Conservation (phyloP, 495 filamentous ascomycete species). For the Glarea lozoyensis region DNA sequence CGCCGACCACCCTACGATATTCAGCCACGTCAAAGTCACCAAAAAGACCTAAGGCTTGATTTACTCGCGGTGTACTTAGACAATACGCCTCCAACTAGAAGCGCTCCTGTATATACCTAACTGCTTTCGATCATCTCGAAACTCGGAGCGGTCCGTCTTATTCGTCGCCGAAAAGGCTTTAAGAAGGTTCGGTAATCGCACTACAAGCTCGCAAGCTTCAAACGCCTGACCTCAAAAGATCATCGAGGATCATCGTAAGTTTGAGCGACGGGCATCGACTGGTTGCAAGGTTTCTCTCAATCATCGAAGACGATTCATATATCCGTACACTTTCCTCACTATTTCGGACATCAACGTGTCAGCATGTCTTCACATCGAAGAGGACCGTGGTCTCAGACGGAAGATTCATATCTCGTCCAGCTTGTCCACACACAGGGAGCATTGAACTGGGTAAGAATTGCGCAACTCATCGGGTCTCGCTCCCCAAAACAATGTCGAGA, state of each 20-base stretch:
- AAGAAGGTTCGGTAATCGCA: not conserved
- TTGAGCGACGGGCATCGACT: no score
- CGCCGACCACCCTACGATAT: no score
- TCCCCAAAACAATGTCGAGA: constrained; percentile 96
- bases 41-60: no score
- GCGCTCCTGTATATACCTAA: no score
- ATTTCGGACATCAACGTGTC: not conserved
- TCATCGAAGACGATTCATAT: not conserved
- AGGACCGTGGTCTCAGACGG: constrained; percentile 82
- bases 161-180: not conserved
- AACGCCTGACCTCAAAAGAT: not conserved
- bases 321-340: not conserved
- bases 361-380: constrained; percentile 54
- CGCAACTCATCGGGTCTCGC: constrained; percentile 63
- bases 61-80: no score
- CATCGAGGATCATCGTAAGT: not conserved
- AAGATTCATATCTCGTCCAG: constrained; percentile 63
- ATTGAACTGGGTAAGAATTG: constrained; percentile 89
- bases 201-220: not conserved
- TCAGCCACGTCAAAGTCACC: no score
- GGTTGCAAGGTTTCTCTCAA: no score
- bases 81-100: no score
- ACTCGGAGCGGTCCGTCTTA: no score
- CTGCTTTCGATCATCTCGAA: no score
- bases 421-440: constrained; percentile 71